Conservation (phyloP, 441 rosid genomes). For the Daphne laureola region DNA sequence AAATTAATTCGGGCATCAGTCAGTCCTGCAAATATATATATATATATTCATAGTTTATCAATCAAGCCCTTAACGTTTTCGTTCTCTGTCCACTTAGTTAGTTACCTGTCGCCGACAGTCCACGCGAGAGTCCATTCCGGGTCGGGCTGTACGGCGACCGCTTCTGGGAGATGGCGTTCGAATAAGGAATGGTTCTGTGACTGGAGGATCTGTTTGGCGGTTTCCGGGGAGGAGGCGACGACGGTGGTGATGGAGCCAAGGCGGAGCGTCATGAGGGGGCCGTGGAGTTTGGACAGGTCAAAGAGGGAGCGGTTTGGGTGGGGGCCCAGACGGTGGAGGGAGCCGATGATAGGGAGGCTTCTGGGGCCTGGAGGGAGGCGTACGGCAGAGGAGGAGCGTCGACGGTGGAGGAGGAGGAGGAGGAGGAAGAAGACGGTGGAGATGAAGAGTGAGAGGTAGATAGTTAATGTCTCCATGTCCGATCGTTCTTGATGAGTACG, state of each 20-base stretch:
- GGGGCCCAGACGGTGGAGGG: conserved; percentile 18
- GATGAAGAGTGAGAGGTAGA: conserved; percentile 5
- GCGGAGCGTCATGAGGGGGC: conserved; percentile 18
- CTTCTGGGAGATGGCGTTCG: conserved; percentile 12
- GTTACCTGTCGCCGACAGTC: conserved; percentile 7
- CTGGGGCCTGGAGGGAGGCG: conserved; percentile 14
- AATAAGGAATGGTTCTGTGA: conserved; percentile 8
- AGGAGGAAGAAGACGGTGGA: conserved; percentile 7
- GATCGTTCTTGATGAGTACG: too few species aligned
- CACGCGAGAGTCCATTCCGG: conserved; percentile 15
- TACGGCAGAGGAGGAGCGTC: neutral
- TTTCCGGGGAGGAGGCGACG: conserved; percentile 12
- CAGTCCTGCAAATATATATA: too few species aligned
- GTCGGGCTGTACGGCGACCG: conserved; percentile 12
- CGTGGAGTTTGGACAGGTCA: conserved; percentile 14
- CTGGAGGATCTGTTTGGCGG: conserved; percentile 13
- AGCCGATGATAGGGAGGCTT: conserved; percentile 14
- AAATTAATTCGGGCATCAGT: too few species aligned
- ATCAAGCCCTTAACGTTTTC: too few species aligned
- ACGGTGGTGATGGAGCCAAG: conserved; percentile 11
- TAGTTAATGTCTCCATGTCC: too few species aligned
- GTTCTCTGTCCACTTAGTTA: too few species aligned
- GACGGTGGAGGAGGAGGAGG: conserved; percentile 1
- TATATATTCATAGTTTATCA: too few species aligned
- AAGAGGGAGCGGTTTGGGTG: conserved; percentile 15